Base-by-base conservation (phyloP, 2,329 filamentous ascomycete species). In the Phialophora tarda region DNA sequence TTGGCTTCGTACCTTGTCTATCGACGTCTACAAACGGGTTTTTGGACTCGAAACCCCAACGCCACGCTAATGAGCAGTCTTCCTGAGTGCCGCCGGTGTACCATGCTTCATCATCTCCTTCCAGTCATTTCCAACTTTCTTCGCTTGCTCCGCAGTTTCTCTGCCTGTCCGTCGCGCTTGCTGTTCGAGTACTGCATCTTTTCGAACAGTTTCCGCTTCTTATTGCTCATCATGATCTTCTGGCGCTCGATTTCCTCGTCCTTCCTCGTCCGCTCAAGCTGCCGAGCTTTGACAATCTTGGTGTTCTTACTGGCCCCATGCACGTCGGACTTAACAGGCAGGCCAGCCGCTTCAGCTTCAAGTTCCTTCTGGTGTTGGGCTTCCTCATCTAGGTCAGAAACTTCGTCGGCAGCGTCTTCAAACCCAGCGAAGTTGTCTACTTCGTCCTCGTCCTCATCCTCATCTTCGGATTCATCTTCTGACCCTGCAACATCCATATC, bases 191-290 rank as follows among this genome's bases (percentile, higher is more conserved):
- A 96, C 76, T 93, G 85, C 92, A 99, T 99, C 83, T 97, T 95
- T 84, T 98, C 95, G 72, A 94, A 90, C 75, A 97, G 83, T 88
- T 97, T 97, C 75, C 95, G 86, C 88, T 98, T 99, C 87, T 96
- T 95, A 80, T 96, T 91, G 79, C 91, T 91, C 84, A 98, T 89
- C 95, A 99, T 99, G 82, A 96, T 95, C 87, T 97, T 97, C 78
- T 92, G 90, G 69, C 94, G 86, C 79, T 97, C 93, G 65, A 96
- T 80, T 74, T 98, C 93, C 79, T 98, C 95, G 3, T 90, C 89
- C 76, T 95, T 91, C 74, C 85, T 81, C 70, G 80, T 80, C 74
- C 80, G 77, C 74, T 87, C 85, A 77, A 84, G 85, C 67, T 88
- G 86, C 41, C 88, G 86, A 80, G 91, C 89, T 82, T 89, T 90